Evolutionary conservation across 148 eudicot species (phyloP), one percentile per base, ranked within the genome.

Genomic region (Diospyros lotus): DNA sequence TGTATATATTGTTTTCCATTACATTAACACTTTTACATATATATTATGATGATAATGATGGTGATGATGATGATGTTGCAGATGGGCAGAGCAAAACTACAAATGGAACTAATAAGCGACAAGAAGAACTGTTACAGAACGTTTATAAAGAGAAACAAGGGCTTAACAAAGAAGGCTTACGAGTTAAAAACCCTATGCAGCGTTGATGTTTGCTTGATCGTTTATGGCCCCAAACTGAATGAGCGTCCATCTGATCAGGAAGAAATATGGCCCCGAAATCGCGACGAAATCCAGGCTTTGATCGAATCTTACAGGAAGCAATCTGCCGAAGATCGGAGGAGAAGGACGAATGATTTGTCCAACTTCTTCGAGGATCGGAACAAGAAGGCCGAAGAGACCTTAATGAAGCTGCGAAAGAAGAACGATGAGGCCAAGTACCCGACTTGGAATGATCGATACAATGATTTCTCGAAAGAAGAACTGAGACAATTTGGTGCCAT

Each of bases 61-160:
- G 28, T 28, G 28, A 28, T 28, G 28, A 28, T 28, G 28, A 28
- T 28, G 28, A 28, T 28, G 28, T 28, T 63, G 60, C 56, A 68
- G 76, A 85, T 85, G 88, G 88, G 88, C 15, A 71, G 88, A 59
- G 85, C 78, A 41, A 85, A 82, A 28, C 69, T 77, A 64, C 60
- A 54, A 28, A 77, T 82, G 88, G 77, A 85, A 13, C 78, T 80
- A 9, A 82, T 82, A 67, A 17, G 54, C 44, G 78, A 80, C n/a
- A 82, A 78, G 55, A 85, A 74, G 68, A 46, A 75, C 39, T 74
- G 87, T 38, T 73, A 53, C 65, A 41, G 18, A 11, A 77, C 85
- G 3, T 81, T 64, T 84, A 66, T 76, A 40, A 85, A 85, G 62
- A 64, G 91, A 59, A 83, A 77, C 65, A 78, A 79, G 13, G 87